phyloP scores from a whole-genome alignment of 1,139 yeast species.

The Kurtzmaniella quercitrusa region DNA sequence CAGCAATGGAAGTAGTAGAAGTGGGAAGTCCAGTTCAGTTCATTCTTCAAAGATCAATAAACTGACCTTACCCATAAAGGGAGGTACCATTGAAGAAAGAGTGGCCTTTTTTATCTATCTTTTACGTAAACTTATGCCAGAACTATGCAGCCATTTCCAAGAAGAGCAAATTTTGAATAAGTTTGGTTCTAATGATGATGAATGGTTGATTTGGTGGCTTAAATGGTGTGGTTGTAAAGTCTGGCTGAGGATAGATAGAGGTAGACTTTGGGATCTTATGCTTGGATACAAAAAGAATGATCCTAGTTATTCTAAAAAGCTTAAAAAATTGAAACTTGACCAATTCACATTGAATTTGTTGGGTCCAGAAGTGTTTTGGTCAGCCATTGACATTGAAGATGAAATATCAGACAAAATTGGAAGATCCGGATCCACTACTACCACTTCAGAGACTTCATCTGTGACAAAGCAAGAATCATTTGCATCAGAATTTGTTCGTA shows the following conservation, averaged over 20 bases:
- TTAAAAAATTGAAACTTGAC: conserved; percentile 26
- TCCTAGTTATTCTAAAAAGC: conserved; percentile 18
- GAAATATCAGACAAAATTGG: conserved; percentile 3
- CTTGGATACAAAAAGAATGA: conserved; percentile 69
- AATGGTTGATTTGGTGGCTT: conserved; percentile 94
- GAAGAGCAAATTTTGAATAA: conserved; percentile 75
- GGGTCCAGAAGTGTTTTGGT: conserved; percentile 47
- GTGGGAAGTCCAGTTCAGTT: background rate
- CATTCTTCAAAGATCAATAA: conserved; percentile 18
- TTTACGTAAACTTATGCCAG: conserved; percentile 66
- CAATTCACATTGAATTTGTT: conserved; percentile 24
- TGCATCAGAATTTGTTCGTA: conserved; percentile 5
- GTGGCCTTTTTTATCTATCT: conserved; percentile 69
- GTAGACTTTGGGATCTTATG: conserved; percentile 83
- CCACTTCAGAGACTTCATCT: background rate
- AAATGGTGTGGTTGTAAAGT: conserved; percentile 90
- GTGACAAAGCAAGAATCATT: background rate
- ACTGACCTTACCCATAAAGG: conserved; percentile 47
- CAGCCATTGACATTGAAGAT: conserved; percentile 16
- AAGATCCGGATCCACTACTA: background rate
- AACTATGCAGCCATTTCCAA: conserved; percentile 67
- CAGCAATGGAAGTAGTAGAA: conserved; percentile 1
- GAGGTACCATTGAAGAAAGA: conserved; percentile 68
- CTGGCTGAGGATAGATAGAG: conserved; percentile 77
- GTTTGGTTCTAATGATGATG: conserved; percentile 66